Conservation (phyloP, 2,329 filamentous ascomycete species). For the Lachnellula subtilissima region DNA sequence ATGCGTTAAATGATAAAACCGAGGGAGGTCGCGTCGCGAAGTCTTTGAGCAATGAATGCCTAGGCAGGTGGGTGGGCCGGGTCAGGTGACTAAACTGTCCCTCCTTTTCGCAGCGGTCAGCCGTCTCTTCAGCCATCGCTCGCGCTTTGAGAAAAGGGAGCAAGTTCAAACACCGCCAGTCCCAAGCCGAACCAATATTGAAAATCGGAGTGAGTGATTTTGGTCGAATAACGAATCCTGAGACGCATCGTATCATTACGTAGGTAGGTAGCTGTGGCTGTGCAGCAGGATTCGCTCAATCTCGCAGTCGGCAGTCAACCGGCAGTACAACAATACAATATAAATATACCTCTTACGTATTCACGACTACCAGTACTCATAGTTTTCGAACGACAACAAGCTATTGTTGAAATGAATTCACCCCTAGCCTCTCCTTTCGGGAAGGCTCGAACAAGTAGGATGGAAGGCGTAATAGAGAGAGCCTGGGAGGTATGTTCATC, state of each 20-base stretch:
- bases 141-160: too few relatives aligned
- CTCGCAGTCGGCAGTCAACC: background rate
- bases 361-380: background rate
- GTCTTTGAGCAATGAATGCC: background rate
- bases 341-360: too few relatives aligned
- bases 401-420: background rate
- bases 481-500: constrained; percentile 3
- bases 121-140: background rate
- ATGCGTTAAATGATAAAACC: background rate
- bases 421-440: background rate
- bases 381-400: too few relatives aligned
- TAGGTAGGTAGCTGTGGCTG: too few relatives aligned
- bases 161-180: too few relatives aligned
- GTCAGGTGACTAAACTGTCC: background rate
- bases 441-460: background rate
- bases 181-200: too few relatives aligned
- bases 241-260: too few relatives aligned
- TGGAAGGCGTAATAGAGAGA: constrained; percentile 5
- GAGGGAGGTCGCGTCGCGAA: background rate
- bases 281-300: too few relatives aligned
- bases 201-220: too few relatives aligned
- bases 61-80: background rate
- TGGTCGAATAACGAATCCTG: too few relatives aligned
- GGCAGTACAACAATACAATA: background rate
- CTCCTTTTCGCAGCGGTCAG: background rate